Evolutionary conservation across 2,329 filamentous ascomycete genomes (phyloP).

Genomic region (Teratosphaeria pseudoeucalypti): DNA sequence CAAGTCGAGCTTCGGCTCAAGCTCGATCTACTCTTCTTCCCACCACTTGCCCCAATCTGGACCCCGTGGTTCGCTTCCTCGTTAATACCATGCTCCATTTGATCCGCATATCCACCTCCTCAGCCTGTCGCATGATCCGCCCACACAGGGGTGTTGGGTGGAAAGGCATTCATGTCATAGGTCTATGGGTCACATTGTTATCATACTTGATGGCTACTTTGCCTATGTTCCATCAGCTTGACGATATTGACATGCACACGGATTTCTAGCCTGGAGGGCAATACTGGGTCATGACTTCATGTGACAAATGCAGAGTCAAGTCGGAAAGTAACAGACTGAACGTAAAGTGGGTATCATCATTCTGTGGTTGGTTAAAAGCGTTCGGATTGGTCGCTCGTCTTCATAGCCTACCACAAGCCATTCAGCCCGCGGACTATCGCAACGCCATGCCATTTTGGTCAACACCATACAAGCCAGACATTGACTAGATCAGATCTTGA

Average conservation of each 20-base stretch:
- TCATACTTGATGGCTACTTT: not conserved
- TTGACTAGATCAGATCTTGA: slow-evolving; percentile 71
- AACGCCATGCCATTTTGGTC: not conserved
- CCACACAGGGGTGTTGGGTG: not conserved
- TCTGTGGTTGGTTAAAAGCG: not conserved
- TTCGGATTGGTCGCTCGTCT: not conserved
- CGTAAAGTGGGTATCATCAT: not conserved
- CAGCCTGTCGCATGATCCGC: not conserved
- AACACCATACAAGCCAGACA: not conserved
- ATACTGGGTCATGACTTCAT: not conserved
- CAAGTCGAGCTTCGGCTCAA: not conserved
- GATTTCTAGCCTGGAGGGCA: too few species aligned
- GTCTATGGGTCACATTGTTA: not conserved
- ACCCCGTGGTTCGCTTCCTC: not conserved
- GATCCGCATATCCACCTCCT: not conserved
- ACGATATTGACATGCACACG: too few species aligned
- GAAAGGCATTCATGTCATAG: not conserved
- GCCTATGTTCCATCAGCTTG: too few species aligned
- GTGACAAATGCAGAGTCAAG: not conserved
- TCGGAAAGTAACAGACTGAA: not conserved
- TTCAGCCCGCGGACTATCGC: not conserved
- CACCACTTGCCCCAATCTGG: not conserved
- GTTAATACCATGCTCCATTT: not conserved
- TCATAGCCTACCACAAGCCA: not conserved
- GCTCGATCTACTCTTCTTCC: not conserved